Evolutionary conservation across 1,284 basidiomycete genomes (phyloP).

Genomic region (Retiboletus flavoniger): DNA sequence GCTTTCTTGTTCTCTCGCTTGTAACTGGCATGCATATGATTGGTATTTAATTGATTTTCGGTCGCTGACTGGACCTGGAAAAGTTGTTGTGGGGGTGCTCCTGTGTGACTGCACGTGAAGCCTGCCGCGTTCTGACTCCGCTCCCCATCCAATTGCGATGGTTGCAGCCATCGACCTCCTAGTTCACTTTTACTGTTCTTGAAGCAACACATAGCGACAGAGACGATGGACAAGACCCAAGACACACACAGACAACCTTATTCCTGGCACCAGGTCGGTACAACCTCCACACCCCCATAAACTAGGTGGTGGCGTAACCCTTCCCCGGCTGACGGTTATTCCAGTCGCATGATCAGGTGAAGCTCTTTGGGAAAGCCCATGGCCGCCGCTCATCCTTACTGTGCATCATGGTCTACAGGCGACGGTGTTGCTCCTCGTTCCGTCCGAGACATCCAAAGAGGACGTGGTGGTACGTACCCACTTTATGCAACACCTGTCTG

Average conservation of each 20-base stretch:
- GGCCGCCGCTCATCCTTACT: constrained; percentile 20
- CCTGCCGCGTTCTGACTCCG: constrained; percentile 35
- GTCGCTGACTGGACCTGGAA: not conserved
- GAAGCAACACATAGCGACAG: constrained; percentile 13
- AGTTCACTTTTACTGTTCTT: constrained; percentile 7
- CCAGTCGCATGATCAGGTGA: constrained; percentile 68
- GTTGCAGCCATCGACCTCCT: constrained; percentile 11
- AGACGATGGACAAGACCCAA: constrained; percentile 28
- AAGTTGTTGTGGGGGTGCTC: not conserved
- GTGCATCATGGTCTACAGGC: constrained; percentile 46
- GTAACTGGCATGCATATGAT: constrained; percentile 31
- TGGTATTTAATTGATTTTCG: constrained; percentile 18
- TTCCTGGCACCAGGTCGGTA: constrained; percentile 61
- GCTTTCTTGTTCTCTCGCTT: constrained; percentile 23
- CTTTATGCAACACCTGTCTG: not conserved
- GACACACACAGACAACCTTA: constrained; percentile 48
- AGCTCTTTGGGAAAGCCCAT: constrained; percentile 17
- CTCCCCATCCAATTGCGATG: constrained; percentile 28
- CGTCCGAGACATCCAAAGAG: constrained; percentile 64
- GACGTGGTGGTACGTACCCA: constrained; percentile 58
- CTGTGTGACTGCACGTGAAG: constrained; percentile 30
- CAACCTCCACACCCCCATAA: not conserved
- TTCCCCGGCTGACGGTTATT: constrained; percentile 20
- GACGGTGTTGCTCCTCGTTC: constrained; percentile 72
- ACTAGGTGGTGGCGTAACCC: constrained; percentile 18